Evolutionary conservation across 305 asterid species (phyloP), one percentile per base, ranked within the genome.

Genomic region (Fraxinus paxiana): DNA sequence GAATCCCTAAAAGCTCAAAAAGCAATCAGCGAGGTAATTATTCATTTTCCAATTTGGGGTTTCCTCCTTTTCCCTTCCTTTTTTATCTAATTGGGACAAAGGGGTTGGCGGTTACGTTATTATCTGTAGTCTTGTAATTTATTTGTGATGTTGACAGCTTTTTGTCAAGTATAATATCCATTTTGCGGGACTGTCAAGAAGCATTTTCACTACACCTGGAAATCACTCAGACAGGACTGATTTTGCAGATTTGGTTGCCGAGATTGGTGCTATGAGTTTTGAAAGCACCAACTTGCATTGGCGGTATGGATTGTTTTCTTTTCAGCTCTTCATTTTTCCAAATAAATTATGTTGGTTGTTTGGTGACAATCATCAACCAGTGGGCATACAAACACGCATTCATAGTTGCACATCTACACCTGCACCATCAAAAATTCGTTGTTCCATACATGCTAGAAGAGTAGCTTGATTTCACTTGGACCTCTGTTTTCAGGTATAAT

Each of bases 1-100:
- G 99, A 94, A 87, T 88, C 99, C 70, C 94, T 91, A 33, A 96
- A 96, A 87, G 90, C 97, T 86, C 99, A 96, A 94, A 96, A 94
- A 93, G 97, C 98, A 79, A 93, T 96, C 83, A 96, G 90, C 59
- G 99, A 96, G 99, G 99, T 94, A 79, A 87, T 73, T 83, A 84
- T 80, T 77, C 80, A 31, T 28, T 86, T 78, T 76, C 37, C 73
- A 15, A 13, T 28, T 67, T 15, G 38, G 38, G 73, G 17, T 80
- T 65, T 28, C 76, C 79, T 63, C 67, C 37, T 72, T 75, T 75
- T 38, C 79, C 37, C 13, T 54, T 24, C 71, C 20, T 43, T 30
- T 75, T 22, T 83, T 75, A 33, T 75, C 10, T 61, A 70, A 70
- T n/a, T 70, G 75, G 75, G 46, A 31, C 6, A 6, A 15, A 70